Evolutionary conservation across 805 yeast genomes (phyloP).

Genomic region (Ogataea minuta): DNA sequence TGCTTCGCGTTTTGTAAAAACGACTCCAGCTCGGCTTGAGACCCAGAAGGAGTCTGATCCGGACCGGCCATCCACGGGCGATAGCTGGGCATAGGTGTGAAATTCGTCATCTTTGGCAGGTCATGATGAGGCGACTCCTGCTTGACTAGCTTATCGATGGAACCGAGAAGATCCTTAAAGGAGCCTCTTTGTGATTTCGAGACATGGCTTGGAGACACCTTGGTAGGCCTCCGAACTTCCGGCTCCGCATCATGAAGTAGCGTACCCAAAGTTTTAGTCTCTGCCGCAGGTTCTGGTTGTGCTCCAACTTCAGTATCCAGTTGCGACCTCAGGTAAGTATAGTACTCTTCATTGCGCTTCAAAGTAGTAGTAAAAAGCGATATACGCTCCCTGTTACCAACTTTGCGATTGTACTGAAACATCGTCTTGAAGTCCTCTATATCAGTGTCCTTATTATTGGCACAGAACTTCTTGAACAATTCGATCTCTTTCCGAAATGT

Average conservation of each 20-base stretch:
- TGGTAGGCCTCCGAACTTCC: background rate
- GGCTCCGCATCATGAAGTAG: constrained; percentile 2
- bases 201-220: background rate
- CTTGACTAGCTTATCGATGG: constrained; percentile 25
- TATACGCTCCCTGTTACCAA: constrained; percentile 11
- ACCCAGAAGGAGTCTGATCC: background rate
- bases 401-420: constrained; percentile 9
- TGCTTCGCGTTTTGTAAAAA: constrained; percentile 45
- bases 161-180: constrained; percentile 25
- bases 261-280: constrained; percentile 10
- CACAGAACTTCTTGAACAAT: constrained; percentile 15
- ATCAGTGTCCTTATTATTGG: constrained; percentile 10
- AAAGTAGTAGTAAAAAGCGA: constrained; percentile 22
- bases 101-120: constrained; percentile 27
- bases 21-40: constrained; percentile 34
- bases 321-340: constrained; percentile 12
- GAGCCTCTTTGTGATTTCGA: constrained; percentile 5
- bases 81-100: constrained; percentile 24
- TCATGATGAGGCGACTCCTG: constrained; percentile 6
- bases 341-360: constrained; percentile 24
- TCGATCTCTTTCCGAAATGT: constrained; percentile 23
- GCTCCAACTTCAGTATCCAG: background rate
- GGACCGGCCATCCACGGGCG: background rate
- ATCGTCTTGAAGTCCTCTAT: constrained; percentile 16
- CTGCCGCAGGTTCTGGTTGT: background rate